Base-by-base conservation (phyloP, 1,139 yeast genomes). In the Sugiyamaella neomexicana region DNA sequence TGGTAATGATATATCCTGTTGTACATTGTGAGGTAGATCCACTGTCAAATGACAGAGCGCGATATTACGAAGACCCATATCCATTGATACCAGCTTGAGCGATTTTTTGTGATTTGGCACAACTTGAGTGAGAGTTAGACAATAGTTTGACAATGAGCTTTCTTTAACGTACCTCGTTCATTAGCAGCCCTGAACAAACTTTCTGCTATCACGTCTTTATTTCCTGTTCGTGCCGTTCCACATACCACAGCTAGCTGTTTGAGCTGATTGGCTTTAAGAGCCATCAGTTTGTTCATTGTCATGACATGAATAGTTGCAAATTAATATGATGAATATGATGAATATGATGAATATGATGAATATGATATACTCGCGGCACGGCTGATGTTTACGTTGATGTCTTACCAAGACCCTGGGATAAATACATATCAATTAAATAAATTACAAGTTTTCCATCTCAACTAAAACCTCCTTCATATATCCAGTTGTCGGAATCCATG, bases 31-130 rank as follows among this genome's bases (percentile, higher is more conserved):
- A 4, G 44, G 31, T 34, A n/a, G 25, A 8, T 39, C 27, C 12
- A 63, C 31, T 9, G 48, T 43, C 45, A 70, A 27, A 37, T 65
- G 64, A 48, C 77, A 66, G n/a, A 75, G 55, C 5, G 80, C 75
- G 49, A 77, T 70, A 55, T 77, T 77, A 49, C 67, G 65, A 23
- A 77, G 63, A 1, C 81, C 81, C 65, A 77, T 65, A 59, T 77
- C 80, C 9, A 77, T 59, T 0, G 80, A 71, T 15, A 75, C 49
- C 12, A 75, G 23, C n/a, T 55, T 49, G 12, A 55, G 17, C 2
- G 52, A 50, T 29, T 15, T 16, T 36, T 16, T 37, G 16, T 27
- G 23, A 17, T 13, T 13, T 23, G 31, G 20, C 23, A 32, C 16
- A 6, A 40, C 47, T n/a, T 41, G 44, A 17, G n/a, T 32, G 40